phyloP scores from a whole-genome alignment of 1,139 yeast genomes.

The Taphrina betulina region DNA sequence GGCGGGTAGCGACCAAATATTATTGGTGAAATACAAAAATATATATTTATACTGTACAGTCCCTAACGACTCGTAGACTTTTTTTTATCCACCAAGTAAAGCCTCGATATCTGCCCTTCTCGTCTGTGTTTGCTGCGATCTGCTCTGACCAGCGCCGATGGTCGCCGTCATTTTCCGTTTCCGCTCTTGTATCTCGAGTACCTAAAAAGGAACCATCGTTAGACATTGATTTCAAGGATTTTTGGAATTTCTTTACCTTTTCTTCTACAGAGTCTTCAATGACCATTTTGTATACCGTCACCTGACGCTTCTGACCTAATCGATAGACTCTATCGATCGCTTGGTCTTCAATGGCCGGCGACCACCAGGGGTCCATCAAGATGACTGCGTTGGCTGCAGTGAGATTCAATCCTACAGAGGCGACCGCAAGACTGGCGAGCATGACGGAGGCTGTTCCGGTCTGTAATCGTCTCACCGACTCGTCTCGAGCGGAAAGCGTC shows the following conservation, averaged over 20 bases:
- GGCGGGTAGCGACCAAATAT: too few species aligned
- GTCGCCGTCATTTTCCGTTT: constrained; percentile 27
- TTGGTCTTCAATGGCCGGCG: constrained; percentile 57
- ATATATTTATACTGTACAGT: too few species aligned
- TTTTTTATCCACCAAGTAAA: constrained; percentile 3
- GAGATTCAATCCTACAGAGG: constrained; percentile 60
- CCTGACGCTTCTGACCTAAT: constrained; percentile 58
- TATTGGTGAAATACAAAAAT: too few species aligned
- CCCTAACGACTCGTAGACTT: too few species aligned
- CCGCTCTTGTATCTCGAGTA: constrained; percentile 23
- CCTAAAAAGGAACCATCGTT: not conserved
- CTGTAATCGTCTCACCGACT: constrained; percentile 24
- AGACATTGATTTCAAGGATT: too few species aligned
- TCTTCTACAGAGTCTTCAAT: constrained; percentile 54
- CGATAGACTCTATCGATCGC: constrained; percentile 64
- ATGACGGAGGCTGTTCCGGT: constrained; percentile 39
- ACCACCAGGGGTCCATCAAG: constrained; percentile 65
- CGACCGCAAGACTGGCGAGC: constrained; percentile 58
- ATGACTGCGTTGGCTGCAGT: constrained; percentile 58
- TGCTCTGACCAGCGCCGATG: constrained; percentile 17
- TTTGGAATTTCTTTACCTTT: too few species aligned
- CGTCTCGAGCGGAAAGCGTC: constrained; percentile 33
- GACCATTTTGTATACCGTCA: constrained; percentile 55
- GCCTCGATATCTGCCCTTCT: constrained; percentile 21
- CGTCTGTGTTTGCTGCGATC: constrained; percentile 14